Base-by-base conservation (phyloP, 306 rosid genomes). In the Vicia faba region DNA sequence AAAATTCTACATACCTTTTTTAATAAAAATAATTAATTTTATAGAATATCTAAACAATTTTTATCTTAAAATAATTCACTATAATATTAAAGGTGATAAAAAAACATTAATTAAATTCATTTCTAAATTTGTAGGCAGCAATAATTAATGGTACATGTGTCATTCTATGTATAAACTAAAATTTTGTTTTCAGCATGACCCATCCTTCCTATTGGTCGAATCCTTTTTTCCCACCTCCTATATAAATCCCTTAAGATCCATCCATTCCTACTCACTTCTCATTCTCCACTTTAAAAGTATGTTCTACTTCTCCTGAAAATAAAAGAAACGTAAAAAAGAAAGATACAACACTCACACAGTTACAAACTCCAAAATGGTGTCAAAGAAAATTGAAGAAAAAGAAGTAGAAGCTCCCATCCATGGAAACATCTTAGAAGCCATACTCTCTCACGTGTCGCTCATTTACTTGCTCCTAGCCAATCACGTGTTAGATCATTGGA, bases 401-500 rank as follows among this genome's bases (percentile, higher is more conserved):
- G 78, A 48, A 20, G 66, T 18, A 49, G 82, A 75, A 77, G 72
- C 85, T 20, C 77, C 82, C 0, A 68, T 85, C n/a, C 72, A 83
- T 2, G 84, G 86, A 20, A 88, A 91, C 60, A 15, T 83, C 62
- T 45, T 91, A 45, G 95, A 91, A 45, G 19, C 68, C 39, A 53
- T 86, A 10, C 62, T 91, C 26, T 82, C 89, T 2, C 76, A 69
- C 73, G 81, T 91, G 31, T 90, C 85, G 2, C 86, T 91, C 46
- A 51, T 83, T 66, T 59, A 91, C 29, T 76, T 91, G 8, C 76
- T 83, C 0, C 69, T 87, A 1, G 82, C 86, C 3, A 61, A 71
- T 29, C 78, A 16, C 48, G 97, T 91, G 46, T 88, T 92, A 14
- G 70, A 58, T 4, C 11, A 82, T 1, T 91, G 95, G 97, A 70